Conservation (phyloP, 148 eudicot species). For the Polygonum aviculare region DNA sequence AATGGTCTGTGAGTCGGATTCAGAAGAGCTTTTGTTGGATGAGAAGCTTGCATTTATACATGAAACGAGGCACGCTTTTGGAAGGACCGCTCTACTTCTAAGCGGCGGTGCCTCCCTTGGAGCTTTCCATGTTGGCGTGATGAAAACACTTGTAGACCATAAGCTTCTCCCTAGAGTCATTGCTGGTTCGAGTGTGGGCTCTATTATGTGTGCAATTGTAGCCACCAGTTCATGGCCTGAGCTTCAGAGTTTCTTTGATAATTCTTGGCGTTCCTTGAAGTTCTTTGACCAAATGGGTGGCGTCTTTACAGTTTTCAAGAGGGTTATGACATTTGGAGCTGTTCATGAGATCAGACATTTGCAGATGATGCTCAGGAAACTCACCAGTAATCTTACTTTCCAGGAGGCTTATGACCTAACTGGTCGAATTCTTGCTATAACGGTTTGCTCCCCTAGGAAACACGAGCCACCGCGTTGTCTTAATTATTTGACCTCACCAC, state of each 20-base stretch:
- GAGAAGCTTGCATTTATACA: slow-evolving; percentile 97
- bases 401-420: slow-evolving; percentile 96
- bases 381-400: slow-evolving; percentile 79
- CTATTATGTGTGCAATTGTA: slow-evolving; percentile 74
- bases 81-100: slow-evolving; percentile 90
- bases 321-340: slow-evolving; percentile 81
- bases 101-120: slow-evolving; percentile 98
- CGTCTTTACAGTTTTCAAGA: slow-evolving; percentile 55
- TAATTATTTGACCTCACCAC: slow-evolving; percentile 92
- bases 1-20: slow-evolving; percentile 87
- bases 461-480: slow-evolving; percentile 97
- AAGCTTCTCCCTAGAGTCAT: slow-evolving; percentile 82
- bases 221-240: slow-evolving; percentile 96
- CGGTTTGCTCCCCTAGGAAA: slow-evolving; percentile 90
- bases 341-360: slow-evolving; percentile 84
- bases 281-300: slow-evolving; percentile 93
- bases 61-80: slow-evolving; percentile 92
- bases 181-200: slow-evolving; percentile 95
- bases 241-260: slow-evolving; percentile 86
- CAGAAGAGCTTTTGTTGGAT: slow-evolving; percentile 73
- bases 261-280: slow-evolving; percentile 75
- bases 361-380: slow-evolving; percentile 68
- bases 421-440: slow-evolving; percentile 78
- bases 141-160: slow-evolving; percentile 83
- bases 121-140: slow-evolving; percentile 84